These are phyloP conservation scores for Neostapfia colusana DNA, from an alignment of 176 grass and related monocot genomes.

Conservation along the genomic window DNA sequence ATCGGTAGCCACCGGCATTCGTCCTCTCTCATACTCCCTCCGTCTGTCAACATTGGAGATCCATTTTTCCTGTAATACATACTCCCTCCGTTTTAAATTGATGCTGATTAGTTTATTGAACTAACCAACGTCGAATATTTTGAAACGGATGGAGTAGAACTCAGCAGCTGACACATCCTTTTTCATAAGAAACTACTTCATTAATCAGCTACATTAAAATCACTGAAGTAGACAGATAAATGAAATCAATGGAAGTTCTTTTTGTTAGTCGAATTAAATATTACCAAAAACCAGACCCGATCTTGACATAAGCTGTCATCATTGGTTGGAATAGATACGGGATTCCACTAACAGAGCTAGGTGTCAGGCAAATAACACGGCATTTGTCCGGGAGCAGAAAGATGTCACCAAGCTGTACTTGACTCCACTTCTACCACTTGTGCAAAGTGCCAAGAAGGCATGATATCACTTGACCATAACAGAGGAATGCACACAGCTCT, in stretches of 20 bases:
- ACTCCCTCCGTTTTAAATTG: too few species aligned
- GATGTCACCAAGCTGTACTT: conserved; percentile 43
- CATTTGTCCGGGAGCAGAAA: conserved; percentile 20
- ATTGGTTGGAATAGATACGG: conserved; percentile 31
- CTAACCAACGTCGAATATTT: too few species aligned
- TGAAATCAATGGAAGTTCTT: too few species aligned
- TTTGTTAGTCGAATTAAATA: neutral
- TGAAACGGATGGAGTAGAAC: too few species aligned
- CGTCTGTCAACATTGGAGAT: too few species aligned
- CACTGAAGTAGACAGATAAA: neutral
- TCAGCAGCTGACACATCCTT: neutral
- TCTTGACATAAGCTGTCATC: conserved; percentile 24
- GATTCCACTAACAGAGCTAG: conserved; percentile 38
- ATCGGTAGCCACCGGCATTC: neutral
- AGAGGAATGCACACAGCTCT: conserved; percentile 36
- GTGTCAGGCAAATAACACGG: conserved; percentile 35
- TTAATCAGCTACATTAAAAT: neutral
- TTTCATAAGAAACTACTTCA: neutral
- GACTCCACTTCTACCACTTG: conserved; percentile 31
- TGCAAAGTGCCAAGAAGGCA: conserved; percentile 42
- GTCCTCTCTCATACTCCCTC: neutral
- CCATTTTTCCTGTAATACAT: too few species aligned
- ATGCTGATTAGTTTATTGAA: too few species aligned
- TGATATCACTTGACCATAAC: conserved; percentile 45
- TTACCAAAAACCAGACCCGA: neutral